phyloP scores from a whole-genome alignment of 148 eudicot genomes.

The Vaccinium darrowii region DNA sequence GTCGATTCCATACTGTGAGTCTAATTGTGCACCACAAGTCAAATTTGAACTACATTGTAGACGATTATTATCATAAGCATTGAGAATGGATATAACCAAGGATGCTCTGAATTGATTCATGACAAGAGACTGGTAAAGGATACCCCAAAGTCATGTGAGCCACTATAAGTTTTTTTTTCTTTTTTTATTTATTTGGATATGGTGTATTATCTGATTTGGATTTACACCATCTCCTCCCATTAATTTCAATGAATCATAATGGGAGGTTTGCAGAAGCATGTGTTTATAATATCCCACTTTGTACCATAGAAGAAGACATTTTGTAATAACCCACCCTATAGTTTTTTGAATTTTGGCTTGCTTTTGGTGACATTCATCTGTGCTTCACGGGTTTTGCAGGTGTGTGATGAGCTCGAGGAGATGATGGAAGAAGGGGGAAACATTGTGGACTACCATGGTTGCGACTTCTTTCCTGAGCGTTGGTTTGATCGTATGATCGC shows the following conservation, averaged over 20 bases:
- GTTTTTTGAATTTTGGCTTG: background rate
- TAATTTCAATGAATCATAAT: too few species aligned
- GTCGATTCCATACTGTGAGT: too few species aligned
- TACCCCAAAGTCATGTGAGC: background rate
- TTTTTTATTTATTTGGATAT: too few species aligned
- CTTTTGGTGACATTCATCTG: background rate
- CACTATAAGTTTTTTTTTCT: too few species aligned
- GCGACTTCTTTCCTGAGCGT: constrained; percentile 95
- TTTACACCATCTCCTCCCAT: background rate
- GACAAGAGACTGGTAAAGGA: background rate
- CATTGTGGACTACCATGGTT: constrained; percentile 91
- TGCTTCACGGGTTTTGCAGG: constrained; percentile 33
- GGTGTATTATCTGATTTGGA: too few species aligned
- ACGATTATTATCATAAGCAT: background rate
- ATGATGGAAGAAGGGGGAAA: constrained; percentile 82
- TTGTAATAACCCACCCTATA: background rate
- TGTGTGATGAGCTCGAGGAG: constrained; percentile 95
- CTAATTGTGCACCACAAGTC: too few species aligned
- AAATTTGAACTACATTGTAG: background rate
- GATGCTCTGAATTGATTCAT: background rate
- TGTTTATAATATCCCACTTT: background rate
- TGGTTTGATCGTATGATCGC: constrained; percentile 93
- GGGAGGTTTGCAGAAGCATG: background rate
- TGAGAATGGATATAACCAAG: background rate
- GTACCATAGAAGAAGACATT: too few species aligned